Base-by-base conservation (phyloP, 1,284 basidiomycete species). In the Gomphus bonarii region DNA sequence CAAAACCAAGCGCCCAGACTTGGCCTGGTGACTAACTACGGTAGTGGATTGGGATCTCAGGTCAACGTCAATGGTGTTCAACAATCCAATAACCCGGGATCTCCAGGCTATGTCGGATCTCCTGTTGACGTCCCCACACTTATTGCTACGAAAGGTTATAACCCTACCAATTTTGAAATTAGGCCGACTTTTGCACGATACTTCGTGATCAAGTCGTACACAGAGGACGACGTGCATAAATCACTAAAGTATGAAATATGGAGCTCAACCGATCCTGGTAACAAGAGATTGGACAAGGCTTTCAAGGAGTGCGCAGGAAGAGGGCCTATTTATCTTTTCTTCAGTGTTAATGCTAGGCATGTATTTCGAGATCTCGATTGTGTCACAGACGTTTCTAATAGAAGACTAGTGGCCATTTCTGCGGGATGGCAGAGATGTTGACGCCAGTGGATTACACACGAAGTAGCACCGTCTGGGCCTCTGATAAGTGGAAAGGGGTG, bases 151-250 rank as follows among this genome's bases (percentile, higher is more conserved):
- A 95, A 95, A 70, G 92, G 92, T 10, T 92, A 97, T 67, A 97
- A 97, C 66, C 94, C 94, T 6, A 74, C 81, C 12, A 82, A 81
- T 43, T 97, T 95, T 64, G 90, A 95, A 64, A 83, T 82, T 58
- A 78, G 84, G 53, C 93, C 94, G 7, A 69, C 77, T 46, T 88
- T 83, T 68, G 92, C 94, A 8, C 81, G 93, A 16, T 97, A 81
- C 73, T 97, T 97, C 66, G 94, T 97, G 31, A 97, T 97, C 79
- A 97, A 97, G 70, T 94, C 90, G 0, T 97, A 95, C 72, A 97
- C 94, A 1, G 94, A 97, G 69, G 94, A 97, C 65, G 94, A 97
- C 66, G 95, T 97, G 1, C 94, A 97, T 73, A 97, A 97, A 70
- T 93, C 89, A 12, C 78, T 95, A 64, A 95, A 95, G 66, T 94